These are phyloP conservation scores for Aspergillus persii DNA, from an alignment of 2,329 filamentous ascomycete species.

Conservation along the genomic window DNA sequence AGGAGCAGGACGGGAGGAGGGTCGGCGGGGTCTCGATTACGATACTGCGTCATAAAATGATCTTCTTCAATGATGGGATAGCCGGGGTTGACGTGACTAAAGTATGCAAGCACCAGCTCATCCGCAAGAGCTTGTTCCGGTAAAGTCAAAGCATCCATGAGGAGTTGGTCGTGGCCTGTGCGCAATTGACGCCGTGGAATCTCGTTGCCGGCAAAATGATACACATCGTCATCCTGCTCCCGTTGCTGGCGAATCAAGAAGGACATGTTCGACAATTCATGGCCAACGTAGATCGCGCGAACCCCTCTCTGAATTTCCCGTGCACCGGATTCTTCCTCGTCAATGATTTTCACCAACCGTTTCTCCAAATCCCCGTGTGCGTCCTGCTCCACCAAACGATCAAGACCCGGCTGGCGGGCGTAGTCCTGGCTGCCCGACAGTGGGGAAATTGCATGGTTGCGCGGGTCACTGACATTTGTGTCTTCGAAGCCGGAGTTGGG, in stretches of 20 bases:
- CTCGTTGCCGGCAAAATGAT: conserved; percentile 46
- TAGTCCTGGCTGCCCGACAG: conserved; percentile 22
- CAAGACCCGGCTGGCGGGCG: conserved; percentile 25
- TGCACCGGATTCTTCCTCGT: conserved; percentile 46
- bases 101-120: conserved; percentile 52
- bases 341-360: conserved; percentile 52
- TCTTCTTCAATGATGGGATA: conserved; percentile 55
- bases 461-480: conserved; percentile 1
- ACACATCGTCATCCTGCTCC: conserved; percentile 41
- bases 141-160: conserved; percentile 50
- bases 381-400: conserved; percentile 37
- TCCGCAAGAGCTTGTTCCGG: conserved; percentile 51
- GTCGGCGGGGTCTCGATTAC: conserved; percentile 44
- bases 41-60: conserved; percentile 52
- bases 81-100: conserved; percentile 50
- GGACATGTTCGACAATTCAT: conserved; percentile 56
- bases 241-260: conserved; percentile 54
- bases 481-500: conserved; percentile 2
- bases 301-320: conserved; percentile 49
- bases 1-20: conserved; percentile 50
- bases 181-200: conserved; percentile 43
- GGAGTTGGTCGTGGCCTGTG: conserved; percentile 45
- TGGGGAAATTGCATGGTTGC: conserved; percentile 19
- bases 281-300: conserved; percentile 55
- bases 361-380: conserved; percentile 44